phyloP scores from a whole-genome alignment of 345 rosid species.

The Carallia brachiata region DNA sequence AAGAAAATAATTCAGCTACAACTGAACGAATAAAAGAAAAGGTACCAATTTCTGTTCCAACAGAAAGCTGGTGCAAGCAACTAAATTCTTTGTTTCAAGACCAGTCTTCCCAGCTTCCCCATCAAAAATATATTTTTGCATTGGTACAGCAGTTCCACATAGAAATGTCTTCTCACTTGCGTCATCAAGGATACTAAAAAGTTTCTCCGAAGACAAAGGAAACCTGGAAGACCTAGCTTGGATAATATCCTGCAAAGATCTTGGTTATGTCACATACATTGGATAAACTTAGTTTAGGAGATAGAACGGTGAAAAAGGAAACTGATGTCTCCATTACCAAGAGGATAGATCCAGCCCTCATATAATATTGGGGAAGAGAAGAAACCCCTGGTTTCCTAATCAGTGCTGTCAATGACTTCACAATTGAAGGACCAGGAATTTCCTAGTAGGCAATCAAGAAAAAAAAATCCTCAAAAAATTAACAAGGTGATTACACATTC shows the following conservation, averaged over 20 bases:
- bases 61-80: slow-evolving; percentile 81
- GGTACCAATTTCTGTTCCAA: slow-evolving; percentile 86
- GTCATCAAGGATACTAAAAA: slow-evolving; percentile 83
- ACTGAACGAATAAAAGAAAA: slow-evolving; percentile 8
- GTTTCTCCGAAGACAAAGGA: slow-evolving; percentile 72
- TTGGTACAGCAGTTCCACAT: slow-evolving; percentile 55
- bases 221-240: slow-evolving; percentile 63
- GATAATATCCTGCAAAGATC: slow-evolving; percentile 67
- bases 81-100: slow-evolving; percentile 76
- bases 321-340: slow-evolving; percentile 50
- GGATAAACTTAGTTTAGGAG: slow-evolving; percentile 3
- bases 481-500: background rate
- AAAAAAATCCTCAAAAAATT: background rate
- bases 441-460: slow-evolving; percentile 44
- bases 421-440: slow-evolving; percentile 60
- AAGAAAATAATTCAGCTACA: background rate
- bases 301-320: slow-evolving; percentile 5
- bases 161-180: slow-evolving; percentile 95
- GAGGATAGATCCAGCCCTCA: slow-evolving; percentile 80
- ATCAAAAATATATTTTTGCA: slow-evolving; percentile 88
- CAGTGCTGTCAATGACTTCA: slow-evolving; percentile 57
- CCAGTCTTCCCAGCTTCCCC: slow-evolving; percentile 79
- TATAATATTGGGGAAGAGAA: slow-evolving; percentile 65
- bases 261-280: slow-evolving; percentile 1
- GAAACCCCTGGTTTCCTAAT: slow-evolving; percentile 61